Base-by-base conservation (phyloP, 441 rosid species). In the Geranium incanum region DNA sequence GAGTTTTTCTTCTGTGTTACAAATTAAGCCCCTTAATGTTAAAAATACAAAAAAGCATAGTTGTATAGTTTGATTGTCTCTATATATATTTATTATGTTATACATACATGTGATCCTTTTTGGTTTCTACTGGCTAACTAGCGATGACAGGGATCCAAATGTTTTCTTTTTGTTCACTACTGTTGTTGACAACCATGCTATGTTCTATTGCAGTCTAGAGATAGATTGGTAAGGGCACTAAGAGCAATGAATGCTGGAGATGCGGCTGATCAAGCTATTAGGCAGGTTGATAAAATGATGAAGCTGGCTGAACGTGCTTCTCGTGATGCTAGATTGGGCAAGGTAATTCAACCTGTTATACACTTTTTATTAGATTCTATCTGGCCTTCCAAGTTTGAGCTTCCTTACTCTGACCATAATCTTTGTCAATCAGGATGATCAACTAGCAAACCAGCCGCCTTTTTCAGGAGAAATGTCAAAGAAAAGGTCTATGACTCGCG, bases 241-340 rank as follows among this genome's bases (percentile, higher is more conserved):
- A 90, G 95, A 77, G 85, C 88, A 71, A 83, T 93, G 93, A 93
- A 90, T 86, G 97, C 97, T 76, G 95, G 93, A 73, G 97, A 96
- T 84, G 97, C 93, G 43, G 99, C 96, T 62, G 98, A 96, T 79
- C 98, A 93, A 81, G 98, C 85, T 75, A 83, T 96, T 72, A 88
- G 99, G 71, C 99, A 91, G 85, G 96, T 91, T 73, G 99, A 91
- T 78, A 93, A 93, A 82, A 77, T 85, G 81, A 82, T 91, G 13
- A 91, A 84, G 81, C 89, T 79, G 75, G 86, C 81, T 80, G 98
- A 90, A 83, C 97, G 99, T 71, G 86, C 90, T 79, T 86, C 88
- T 74, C 96, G 95, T 69, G 98, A 96, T 78, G 77, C 80, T 80
- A 89, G 87, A 82, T 74, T 83, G 38, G 74, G 78, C 85, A 85